phyloP scores from a whole-genome alignment of 1,284 basidiomycete species.

The Moniliella sp. region DNA sequence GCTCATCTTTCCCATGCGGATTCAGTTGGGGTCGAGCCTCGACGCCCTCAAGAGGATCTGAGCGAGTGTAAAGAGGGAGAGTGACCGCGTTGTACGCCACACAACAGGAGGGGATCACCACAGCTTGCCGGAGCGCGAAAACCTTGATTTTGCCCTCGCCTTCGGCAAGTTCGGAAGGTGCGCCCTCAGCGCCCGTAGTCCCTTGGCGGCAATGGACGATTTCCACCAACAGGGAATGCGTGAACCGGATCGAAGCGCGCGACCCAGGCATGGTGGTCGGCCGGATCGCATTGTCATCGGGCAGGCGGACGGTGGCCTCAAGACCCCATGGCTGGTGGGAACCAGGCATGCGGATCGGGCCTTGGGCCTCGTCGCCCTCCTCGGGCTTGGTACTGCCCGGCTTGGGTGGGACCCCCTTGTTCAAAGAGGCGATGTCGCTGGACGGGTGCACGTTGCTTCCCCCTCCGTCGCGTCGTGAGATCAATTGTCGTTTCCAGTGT shows the following conservation, averaged over 20 bases:
- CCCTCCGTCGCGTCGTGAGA: slow-evolving; percentile 17
- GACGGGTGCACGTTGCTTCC: no score
- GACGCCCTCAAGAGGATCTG: slow-evolving; percentile 4
- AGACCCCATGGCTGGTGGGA: slow-evolving; percentile 25
- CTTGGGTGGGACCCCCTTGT: slow-evolving; percentile 24
- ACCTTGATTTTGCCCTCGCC: slow-evolving; percentile 30
- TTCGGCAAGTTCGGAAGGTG: not conserved
- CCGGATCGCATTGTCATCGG: slow-evolving; percentile 29
- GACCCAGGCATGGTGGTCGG: slow-evolving; percentile 21
- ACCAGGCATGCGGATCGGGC: slow-evolving; percentile 16
- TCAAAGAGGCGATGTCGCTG: no score
- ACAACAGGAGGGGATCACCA: slow-evolving; percentile 24
- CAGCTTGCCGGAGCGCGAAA: slow-evolving; percentile 26
- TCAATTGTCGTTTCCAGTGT: slow-evolving; percentile 30
- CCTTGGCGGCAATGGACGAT: slow-evolving; percentile 22
- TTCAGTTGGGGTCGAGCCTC: slow-evolving; percentile 4
- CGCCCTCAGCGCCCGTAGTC: no score
- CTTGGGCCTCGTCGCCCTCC: slow-evolving; percentile 24
- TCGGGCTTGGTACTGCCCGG: slow-evolving; percentile 27
- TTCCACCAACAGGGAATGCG: slow-evolving; percentile 27
- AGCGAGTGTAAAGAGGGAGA: slow-evolving; percentile 21
- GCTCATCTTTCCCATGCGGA: slow-evolving; percentile 10
- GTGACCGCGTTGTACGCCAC: slow-evolving; percentile 30
- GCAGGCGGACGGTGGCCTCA: slow-evolving; percentile 27
- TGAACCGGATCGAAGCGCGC: slow-evolving; percentile 19